Percentiles rank a stretch among this genome's conserved stretches.
phyloP scores from a whole-genome alignment of 108 stramenopile species.

The Pinguiococcus pyrenoidosus region DNA sequence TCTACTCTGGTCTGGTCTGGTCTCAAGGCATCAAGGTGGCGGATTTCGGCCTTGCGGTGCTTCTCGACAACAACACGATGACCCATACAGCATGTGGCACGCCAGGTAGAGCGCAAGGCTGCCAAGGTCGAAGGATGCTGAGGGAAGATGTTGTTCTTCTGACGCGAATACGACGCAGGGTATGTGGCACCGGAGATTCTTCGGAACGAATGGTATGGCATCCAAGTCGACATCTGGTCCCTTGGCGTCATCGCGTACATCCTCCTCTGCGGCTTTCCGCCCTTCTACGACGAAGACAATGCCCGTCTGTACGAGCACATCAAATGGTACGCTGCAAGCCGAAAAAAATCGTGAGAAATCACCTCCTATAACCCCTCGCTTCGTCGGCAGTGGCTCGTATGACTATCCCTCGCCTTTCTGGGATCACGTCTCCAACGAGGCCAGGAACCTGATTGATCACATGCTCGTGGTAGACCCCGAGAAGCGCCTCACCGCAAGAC shows the following conservation, averaged over 20 bases:
- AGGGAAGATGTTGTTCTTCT: too few species aligned
- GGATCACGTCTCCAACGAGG: constrained; percentile 48
- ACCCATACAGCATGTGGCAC: too few species aligned
- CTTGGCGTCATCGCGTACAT: constrained; percentile 92
- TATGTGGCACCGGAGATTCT: constrained; percentile 28
- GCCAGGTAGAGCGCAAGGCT: too few species aligned
- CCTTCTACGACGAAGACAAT: constrained; percentile 37
- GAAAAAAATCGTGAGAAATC: constrained; percentile 39
- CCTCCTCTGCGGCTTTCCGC: constrained; percentile 71
- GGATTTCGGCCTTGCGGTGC: constrained; percentile 97
- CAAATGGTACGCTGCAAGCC: constrained; percentile 71
- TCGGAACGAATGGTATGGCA: constrained; percentile 5
- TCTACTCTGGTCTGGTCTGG: too few species aligned
- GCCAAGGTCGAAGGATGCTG: too few species aligned
- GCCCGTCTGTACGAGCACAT: constrained; percentile 18
- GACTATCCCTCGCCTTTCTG: constrained; percentile 46
- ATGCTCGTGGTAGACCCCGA: constrained; percentile 69
- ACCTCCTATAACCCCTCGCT: background rate
- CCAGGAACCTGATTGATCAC: constrained; percentile 65
- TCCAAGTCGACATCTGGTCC: constrained; percentile 81
- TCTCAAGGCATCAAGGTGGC: constrained; percentile 97
- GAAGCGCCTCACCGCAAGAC: constrained; percentile 59
- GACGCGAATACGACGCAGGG: too few species aligned
- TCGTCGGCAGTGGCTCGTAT: constrained; percentile 26
- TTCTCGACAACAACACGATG: too few species aligned